phyloP scores from a whole-genome alignment of 176 grass and related monocot genomes.

The Hsuehochloa calcarea region DNA sequence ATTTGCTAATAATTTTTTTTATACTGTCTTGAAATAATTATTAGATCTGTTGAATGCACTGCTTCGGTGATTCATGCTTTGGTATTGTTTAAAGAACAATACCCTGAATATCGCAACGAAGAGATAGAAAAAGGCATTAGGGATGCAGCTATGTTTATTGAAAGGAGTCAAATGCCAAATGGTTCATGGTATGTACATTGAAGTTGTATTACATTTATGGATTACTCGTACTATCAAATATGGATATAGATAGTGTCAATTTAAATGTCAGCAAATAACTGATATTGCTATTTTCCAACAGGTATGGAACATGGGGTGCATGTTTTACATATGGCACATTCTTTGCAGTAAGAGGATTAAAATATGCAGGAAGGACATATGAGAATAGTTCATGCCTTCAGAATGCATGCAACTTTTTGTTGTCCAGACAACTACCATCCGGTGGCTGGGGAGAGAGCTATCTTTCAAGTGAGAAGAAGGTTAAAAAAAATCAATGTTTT shows the following conservation, averaged over 20 bases:
- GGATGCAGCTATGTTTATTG: slow-evolving; percentile 28
- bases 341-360: slow-evolving; percentile 47
- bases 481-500: background rate
- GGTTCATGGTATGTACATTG: slow-evolving; percentile 44
- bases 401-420: slow-evolving; percentile 48
- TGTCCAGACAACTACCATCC: slow-evolving; percentile 51
- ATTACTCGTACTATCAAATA: too few relatives aligned
- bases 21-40: background rate
- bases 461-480: slow-evolving; percentile 47
- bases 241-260: too few relatives aligned
- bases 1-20: too few relatives aligned
- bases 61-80: slow-evolving; percentile 52
- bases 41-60: slow-evolving; percentile 59
- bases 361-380: slow-evolving; percentile 36
- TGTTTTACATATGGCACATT: slow-evolving; percentile 58
- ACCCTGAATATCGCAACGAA: slow-evolving; percentile 33
- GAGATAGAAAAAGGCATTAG: slow-evolving; percentile 48
- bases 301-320: slow-evolving; percentile 58
- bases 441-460: slow-evolving; percentile 68
- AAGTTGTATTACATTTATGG: too few relatives aligned
- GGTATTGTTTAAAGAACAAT: slow-evolving; percentile 44
- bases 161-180: slow-evolving; percentile 43
- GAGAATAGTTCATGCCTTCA: slow-evolving; percentile 26
- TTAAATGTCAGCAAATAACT: too few relatives aligned
- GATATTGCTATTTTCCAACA: background rate